Conservation (phyloP, 2,329 filamentous ascomycete genomes). For the Monosporascus ibericus region DNA sequence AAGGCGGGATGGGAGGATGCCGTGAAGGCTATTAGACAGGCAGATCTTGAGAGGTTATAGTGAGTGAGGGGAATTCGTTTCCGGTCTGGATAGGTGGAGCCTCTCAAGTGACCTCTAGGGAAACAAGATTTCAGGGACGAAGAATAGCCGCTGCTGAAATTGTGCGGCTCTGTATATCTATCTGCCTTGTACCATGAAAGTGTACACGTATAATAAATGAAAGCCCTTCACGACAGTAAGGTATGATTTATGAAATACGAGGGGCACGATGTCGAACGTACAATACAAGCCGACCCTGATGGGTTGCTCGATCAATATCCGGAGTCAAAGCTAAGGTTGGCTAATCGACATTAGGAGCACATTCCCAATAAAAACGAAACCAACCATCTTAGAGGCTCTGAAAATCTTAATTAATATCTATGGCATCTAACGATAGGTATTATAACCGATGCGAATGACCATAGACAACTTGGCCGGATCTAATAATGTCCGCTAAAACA, state of each 20-base stretch:
- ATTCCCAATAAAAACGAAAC: neutral
- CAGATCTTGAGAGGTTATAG: conserved; percentile 46
- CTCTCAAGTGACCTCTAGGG: neutral
- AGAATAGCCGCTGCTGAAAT: neutral
- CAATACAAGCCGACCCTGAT: too few species aligned
- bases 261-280: too few species aligned
- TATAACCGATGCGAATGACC: conserved; percentile 1
- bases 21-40: conserved; percentile 43
- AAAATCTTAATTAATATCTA: conserved; percentile 8
- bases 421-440: conserved; percentile 13
- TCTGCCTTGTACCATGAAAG: conserved; percentile 17
- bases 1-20: conserved; percentile 46
- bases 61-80: neutral
- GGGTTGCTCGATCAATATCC: too few species aligned
- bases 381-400: neutral
- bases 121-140: neutral
- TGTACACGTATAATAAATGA: conserved; percentile 17
- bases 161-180: conserved; percentile 15
- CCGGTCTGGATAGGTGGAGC: neutral
- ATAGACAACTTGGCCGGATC: conserved; percentile 2
- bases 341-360: neutral
- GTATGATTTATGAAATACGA: neutral
- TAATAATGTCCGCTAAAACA: conserved; percentile 6
- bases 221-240: conserved; percentile 12
- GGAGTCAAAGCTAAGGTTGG: neutral